A percentile compares a stretch with the other conserved stretches of the same genome.
phyloP scores from a whole-genome alignment of 73 alveolate species.

The Symbiodinium pilosum region DNA sequence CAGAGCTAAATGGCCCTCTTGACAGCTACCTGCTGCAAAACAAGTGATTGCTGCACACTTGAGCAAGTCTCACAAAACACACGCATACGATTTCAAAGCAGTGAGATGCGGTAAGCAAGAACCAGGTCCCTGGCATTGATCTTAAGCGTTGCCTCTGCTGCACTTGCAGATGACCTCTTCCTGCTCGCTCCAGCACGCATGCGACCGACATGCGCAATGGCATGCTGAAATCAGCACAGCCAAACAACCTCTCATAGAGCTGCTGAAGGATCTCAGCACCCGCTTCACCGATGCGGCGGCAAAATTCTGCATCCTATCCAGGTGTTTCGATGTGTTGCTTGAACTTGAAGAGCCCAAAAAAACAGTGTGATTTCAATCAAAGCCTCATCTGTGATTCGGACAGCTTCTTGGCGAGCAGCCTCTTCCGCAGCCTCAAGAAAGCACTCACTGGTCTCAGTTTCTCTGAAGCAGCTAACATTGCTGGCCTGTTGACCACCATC shows the following conservation, averaged over 20 bases:
- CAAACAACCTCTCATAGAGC: neutral
- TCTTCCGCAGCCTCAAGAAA: neutral
- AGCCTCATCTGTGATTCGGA: constrained; percentile 7
- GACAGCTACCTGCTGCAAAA: no score
- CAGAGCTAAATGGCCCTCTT: no score
- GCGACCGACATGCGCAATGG: no score
- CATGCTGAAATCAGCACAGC: neutral
- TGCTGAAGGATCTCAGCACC: constrained; percentile 61
- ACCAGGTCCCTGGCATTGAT: neutral
- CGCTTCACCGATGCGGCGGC: constrained; percentile 84
- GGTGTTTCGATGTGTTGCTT: neutral
- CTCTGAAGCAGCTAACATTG: no score
- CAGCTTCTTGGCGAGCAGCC: constrained; percentile 30
- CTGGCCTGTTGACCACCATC: neutral
- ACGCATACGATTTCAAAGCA: no score
- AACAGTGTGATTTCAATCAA: neutral
- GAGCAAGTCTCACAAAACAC: no score
- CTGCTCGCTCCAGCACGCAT: neutral
- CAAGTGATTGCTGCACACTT: no score
- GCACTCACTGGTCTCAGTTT: no score
- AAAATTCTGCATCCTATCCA: constrained; percentile 60
- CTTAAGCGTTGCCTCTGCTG: neutral
- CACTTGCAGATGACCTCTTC: neutral
- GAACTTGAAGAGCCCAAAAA: no score
- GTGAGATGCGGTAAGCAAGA: no score